These are phyloP conservation scores for Xylariaceae sp. DNA, from an alignment of 2,329 filamentous ascomycete genomes.

Conservation along the genomic window DNA sequence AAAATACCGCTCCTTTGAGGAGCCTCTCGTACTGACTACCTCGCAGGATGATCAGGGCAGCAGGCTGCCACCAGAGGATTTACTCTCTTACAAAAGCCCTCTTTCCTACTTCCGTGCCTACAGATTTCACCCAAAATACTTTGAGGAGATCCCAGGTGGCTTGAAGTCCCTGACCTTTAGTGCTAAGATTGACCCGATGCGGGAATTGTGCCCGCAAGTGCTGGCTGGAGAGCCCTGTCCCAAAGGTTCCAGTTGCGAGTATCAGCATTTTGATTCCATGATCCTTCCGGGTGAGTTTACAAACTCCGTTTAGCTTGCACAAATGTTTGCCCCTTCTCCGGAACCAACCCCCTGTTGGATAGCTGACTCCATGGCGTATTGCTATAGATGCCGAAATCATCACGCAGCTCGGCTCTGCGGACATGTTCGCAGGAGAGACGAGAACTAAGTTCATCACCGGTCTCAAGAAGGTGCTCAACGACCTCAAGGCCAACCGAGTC, in stretches of 20 bases:
- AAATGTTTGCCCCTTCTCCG: conserved; percentile 37
- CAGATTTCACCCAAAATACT: conserved; percentile 84
- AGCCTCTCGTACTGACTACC: conserved; percentile 41
- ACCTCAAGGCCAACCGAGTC: conserved; percentile 64
- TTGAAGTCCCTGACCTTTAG: conserved; percentile 93
- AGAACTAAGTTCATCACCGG: conserved; percentile 68
- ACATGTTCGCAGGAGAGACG: conserved; percentile 67
- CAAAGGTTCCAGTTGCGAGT: conserved; percentile 74
- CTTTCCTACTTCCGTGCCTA: conserved; percentile 84
- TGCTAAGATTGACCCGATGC: conserved; percentile 81
- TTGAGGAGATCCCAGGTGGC: conserved; percentile 72
- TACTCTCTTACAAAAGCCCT: conserved; percentile 80
- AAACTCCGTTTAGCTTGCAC: conserved; percentile 13
- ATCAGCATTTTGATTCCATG: conserved; percentile 81
- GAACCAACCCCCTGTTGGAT: conserved; percentile 49
- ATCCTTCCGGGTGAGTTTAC: conserved; percentile 73
- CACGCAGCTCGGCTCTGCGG: conserved; percentile 71
- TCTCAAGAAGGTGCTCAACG: conserved; percentile 65
- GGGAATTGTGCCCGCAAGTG: conserved; percentile 79
- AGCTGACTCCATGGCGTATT: conserved; percentile 54
- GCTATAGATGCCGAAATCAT: conserved; percentile 74
- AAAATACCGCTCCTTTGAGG: conserved; percentile 40
- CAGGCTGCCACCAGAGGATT: conserved; percentile 38
- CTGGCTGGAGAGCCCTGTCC: conserved; percentile 71
- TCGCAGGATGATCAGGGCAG: conserved; percentile 36